A percentile compares a stretch with the other conserved stretches of the same genome.
Evolutionary conservation across 176 grass and related monocot genomes (phyloP).

Genomic region (Phoenix roebelenii): DNA sequence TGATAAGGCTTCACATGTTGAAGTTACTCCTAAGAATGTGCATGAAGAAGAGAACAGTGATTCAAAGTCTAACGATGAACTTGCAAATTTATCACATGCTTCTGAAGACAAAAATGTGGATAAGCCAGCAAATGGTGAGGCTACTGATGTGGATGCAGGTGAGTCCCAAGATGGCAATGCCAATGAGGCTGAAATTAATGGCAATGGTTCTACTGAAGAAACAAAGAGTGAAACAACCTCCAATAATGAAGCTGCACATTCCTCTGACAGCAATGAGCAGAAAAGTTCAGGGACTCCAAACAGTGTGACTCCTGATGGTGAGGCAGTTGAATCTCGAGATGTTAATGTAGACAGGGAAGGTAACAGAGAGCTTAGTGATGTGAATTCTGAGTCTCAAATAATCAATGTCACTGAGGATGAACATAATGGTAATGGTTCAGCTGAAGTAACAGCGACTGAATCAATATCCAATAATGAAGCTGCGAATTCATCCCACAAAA

Average conservation of each 20-base stretch:
- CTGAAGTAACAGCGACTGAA: constrained; percentile 23
- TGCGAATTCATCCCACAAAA: constrained; percentile 21
- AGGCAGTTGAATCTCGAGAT: constrained; percentile 20
- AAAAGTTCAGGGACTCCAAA: constrained; percentile 11
- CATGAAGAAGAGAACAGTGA: constrained; percentile 13
- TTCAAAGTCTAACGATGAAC: not conserved
- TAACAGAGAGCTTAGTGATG: too few species aligned
- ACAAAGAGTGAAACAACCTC: constrained; percentile 15
- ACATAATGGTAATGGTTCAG: constrained; percentile 20
- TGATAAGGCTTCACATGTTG: too few species aligned
- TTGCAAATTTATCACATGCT: constrained; percentile 14
- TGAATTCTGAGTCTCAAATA: too few species aligned
- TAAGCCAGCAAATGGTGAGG: constrained; percentile 6
- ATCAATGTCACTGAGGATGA: not conserved
- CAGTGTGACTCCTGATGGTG: not conserved
- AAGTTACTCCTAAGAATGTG: too few species aligned
- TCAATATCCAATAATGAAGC: constrained; percentile 18
- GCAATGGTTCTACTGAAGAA: constrained; percentile 33
- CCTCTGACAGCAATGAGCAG: constrained; percentile 22
- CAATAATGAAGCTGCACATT: constrained; percentile 18
- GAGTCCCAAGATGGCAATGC: constrained; percentile 13
- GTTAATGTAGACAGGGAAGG: not conserved
- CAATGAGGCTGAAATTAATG: constrained; percentile 5
- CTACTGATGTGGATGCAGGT: constrained; percentile 12
- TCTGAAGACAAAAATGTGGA: constrained; percentile 20